Conservation (phyloP, 352 stramenopile genomes). For the Phytophthora pisi region DNA sequence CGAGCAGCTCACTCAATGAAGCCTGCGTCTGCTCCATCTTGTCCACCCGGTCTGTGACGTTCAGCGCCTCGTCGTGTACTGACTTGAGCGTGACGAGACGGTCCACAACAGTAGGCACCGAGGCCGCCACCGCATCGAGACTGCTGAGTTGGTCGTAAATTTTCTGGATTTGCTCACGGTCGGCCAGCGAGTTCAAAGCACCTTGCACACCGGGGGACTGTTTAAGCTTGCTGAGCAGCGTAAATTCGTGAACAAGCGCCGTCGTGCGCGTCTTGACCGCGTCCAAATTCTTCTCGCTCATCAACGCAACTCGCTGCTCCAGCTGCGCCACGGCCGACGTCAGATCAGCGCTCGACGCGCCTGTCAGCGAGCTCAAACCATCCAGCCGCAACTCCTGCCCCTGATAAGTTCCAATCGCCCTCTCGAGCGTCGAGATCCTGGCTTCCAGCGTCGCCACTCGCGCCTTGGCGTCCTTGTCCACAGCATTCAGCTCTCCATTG, state of each 20-base stretch:
- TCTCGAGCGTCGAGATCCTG: conserved; percentile 64
- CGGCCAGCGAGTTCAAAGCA: conserved; percentile 59
- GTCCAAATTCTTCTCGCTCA: conserved; percentile 82
- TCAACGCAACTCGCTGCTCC: conserved; percentile 69
- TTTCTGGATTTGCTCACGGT: conserved; percentile 70
- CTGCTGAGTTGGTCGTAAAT: conserved; percentile 74
- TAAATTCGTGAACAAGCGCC: conserved; percentile 79
- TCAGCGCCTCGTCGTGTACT: conserved; percentile 70
- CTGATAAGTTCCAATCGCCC: conserved; percentile 59
- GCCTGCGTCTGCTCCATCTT: conserved; percentile 69
- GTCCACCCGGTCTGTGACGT: conserved; percentile 52
- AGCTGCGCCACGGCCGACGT: conserved; percentile 58
- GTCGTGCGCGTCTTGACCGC: conserved; percentile 79
- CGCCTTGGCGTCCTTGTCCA: conserved; percentile 70
- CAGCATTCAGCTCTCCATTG: conserved; percentile 72
- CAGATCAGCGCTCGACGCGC: conserved; percentile 37
- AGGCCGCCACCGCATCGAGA: conserved; percentile 61
- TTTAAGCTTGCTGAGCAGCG: conserved; percentile 79
- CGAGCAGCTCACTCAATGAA: conserved; percentile 62
- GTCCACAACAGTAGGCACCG: conserved; percentile 73
- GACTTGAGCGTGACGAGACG: conserved; percentile 73
- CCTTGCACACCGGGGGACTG: conserved; percentile 67
- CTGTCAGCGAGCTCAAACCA: conserved; percentile 33
- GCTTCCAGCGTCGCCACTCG: conserved; percentile 64
- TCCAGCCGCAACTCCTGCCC: conserved; percentile 58